Conservation (phyloP, 2,329 filamentous ascomycete genomes). For the Cucurbitaria berberidis region DNA sequence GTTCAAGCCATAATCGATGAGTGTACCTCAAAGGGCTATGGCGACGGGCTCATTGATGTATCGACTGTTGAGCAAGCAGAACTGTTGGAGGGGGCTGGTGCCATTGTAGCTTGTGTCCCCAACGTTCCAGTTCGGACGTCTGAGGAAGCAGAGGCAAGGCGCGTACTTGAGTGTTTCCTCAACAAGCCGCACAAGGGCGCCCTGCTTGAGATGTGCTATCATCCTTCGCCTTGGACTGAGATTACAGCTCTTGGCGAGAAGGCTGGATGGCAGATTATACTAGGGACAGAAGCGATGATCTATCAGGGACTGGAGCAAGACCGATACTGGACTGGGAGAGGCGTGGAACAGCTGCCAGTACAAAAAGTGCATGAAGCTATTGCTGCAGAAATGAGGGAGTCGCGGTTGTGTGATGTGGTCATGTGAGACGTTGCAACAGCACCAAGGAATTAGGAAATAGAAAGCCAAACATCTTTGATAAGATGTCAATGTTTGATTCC, state of each 20-base stretch:
- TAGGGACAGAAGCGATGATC: slow-evolving; percentile 78
- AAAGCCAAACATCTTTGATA: too few species aligned
- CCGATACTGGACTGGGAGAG: slow-evolving; percentile 66
- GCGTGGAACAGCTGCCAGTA: slow-evolving; percentile 65
- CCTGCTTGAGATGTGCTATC: slow-evolving; percentile 84
- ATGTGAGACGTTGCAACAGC: too few species aligned
- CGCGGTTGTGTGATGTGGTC: slow-evolving; percentile 24
- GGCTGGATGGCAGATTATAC: slow-evolving; percentile 73
- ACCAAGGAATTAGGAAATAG: too few species aligned
- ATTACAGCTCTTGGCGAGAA: slow-evolving; percentile 66
- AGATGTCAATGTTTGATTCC: too few species aligned
- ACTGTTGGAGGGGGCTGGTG: slow-evolving; percentile 64
- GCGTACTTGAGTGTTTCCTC: slow-evolving; percentile 60
- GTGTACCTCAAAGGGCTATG: slow-evolving; percentile 64
- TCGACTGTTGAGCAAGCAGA: slow-evolving; percentile 65
- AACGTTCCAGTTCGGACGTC: slow-evolving; percentile 71
- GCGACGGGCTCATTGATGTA: slow-evolving; percentile 66
- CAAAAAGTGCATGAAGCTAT: slow-evolving; percentile 63
- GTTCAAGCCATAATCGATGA: slow-evolving; percentile 71
- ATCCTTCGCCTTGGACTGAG: slow-evolving; percentile 69
- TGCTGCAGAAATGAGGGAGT: slow-evolving; percentile 39
- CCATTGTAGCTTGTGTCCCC: slow-evolving; percentile 75
- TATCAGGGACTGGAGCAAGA: slow-evolving; percentile 76
- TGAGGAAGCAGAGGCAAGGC: slow-evolving; percentile 66
- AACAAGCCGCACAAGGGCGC: slow-evolving; percentile 64